phyloP scores from a whole-genome alignment of 306 rosid genomes.

The Malus sylvestris region DNA sequence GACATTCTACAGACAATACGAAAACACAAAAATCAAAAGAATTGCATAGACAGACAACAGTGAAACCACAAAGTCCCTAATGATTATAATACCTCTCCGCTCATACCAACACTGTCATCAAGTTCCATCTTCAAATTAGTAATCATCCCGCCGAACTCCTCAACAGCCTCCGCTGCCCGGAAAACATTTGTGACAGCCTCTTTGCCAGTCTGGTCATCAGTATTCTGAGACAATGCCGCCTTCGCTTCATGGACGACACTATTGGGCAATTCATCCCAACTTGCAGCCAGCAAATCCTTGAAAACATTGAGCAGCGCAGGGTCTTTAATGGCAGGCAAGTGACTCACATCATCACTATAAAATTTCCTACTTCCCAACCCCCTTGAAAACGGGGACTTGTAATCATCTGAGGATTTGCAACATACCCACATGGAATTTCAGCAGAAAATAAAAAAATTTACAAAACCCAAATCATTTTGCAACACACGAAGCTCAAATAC shows the following conservation, averaged over 20 bases:
- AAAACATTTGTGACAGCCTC: slow-evolving; percentile 53
- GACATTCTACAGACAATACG: slow-evolving; percentile 42
- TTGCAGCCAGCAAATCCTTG: slow-evolving; percentile 79
- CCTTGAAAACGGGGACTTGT: slow-evolving; percentile 40
- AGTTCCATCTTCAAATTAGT: slow-evolving; percentile 62
- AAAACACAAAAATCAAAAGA: slow-evolving; percentile 11
- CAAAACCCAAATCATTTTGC: not conserved
- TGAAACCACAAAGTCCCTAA: not conserved
- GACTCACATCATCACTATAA: slow-evolving; percentile 51
- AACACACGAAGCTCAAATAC: not conserved
- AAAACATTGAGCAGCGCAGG: slow-evolving; percentile 49
- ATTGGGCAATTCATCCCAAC: slow-evolving; percentile 56
- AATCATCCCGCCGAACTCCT: slow-evolving; percentile 72
- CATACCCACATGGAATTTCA: not conserved
- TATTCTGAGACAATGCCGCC: slow-evolving; percentile 51
- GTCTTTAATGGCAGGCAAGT: slow-evolving; percentile 56
- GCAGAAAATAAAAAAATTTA: not conserved
- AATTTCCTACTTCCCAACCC: slow-evolving; percentile 45
- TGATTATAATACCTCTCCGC: slow-evolving; percentile 67
- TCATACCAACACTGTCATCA: slow-evolving; percentile 69
- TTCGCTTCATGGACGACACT: slow-evolving; percentile 39
- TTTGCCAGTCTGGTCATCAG: slow-evolving; percentile 68
- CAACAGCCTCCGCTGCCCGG: slow-evolving; percentile 73
- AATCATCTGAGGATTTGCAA: slow-evolving; percentile 43
- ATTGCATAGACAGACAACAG: not conserved